Base-by-base conservation (phyloP, 129 eudicot species). In the Lactuca sativa region DNA sequence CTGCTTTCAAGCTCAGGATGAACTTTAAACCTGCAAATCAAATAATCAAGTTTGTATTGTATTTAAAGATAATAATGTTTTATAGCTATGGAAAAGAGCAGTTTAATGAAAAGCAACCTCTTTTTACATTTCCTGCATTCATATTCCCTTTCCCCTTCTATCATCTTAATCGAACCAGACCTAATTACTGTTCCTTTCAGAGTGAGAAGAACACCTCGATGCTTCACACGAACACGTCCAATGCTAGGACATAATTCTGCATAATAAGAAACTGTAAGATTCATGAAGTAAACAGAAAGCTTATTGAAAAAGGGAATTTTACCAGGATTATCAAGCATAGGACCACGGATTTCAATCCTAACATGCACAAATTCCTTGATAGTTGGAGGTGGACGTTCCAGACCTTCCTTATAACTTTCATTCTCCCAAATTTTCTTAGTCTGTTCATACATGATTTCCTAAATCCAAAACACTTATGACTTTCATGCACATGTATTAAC, bases 1-100 rank as follows among this genome's bases (percentile, higher is more conserved):
- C 97, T 78, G 65, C 78, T 85, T 86, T 95, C 99, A 76, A 95
- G 86, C 77, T 95, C 99, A 33, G 97, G 97, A 72, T 82, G 83
- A 74, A 95, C 95, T 77, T 86, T 84, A 70, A 95, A 86, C 86
- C 97, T 90, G 49, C 71, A 66, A 7, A 58, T 54, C 36, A 54
- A 59, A 56, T 33, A 7, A 58, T 54, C 36, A 54, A 59, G 56
- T 33, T 38, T 74, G 41, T 37, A 66, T 41, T 3, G 15, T 9
- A 15, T 70, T 7, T 12, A 25, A 67, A 21, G 14, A 41, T 13
- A 32, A 62, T 32, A 34, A 51, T 54, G 30, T 51, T 53, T 3
- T 16, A 58, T 60, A 59, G 67, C 33, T 47, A 53, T 37, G 54
- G 25, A 40, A 77, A 56, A 25, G 64, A 76, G 4, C 54, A 65